Conservation (phyloP, 495 filamentous ascomycete species). For the Platismatia glauca region DNA sequence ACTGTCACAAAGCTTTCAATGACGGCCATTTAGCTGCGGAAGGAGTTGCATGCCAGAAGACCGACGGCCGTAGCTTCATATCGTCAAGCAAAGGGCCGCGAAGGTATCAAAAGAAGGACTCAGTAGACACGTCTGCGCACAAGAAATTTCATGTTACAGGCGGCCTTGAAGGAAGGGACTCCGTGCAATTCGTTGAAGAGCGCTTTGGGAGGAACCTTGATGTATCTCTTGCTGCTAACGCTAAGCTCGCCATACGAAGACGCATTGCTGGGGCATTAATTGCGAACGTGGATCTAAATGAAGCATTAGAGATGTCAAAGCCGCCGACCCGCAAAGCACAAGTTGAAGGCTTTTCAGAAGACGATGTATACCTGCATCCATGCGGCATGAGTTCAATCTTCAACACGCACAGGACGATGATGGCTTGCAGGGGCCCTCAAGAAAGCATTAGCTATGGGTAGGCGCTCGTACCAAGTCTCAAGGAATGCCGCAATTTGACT, state of each 20-base stretch:
- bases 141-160: constrained; percentile 6
- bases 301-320: constrained; percentile 43
- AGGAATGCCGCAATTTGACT: constrained; percentile 30
- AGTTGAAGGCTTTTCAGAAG: constrained; percentile 64
- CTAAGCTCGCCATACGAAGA: constrained; percentile 74
- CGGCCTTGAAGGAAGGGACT: constrained; percentile 50
- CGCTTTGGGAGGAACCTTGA: constrained; percentile 89
- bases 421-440: constrained; percentile 47
- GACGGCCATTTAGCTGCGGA: constrained; percentile 50
- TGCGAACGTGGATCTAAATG: constrained; percentile 57
- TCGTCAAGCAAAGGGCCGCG: constrained; percentile 48
- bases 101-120: constrained; percentile 58
- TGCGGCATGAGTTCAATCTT: constrained; percentile 94
- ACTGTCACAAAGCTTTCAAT: constrained; percentile 64
- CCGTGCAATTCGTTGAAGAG: constrained; percentile 80
- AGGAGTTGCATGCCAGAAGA: constrained; percentile 1
- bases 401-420: constrained; percentile 65
- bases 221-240: constrained; percentile 62
- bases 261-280: constrained; percentile 84
- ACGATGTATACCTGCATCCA: constrained; percentile 83
- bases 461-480: constrained; percentile 3
- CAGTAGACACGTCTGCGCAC: constrained; percentile 33
- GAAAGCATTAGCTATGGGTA: constrained; percentile 68
- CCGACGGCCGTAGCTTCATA: background rate
- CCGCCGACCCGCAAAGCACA: constrained; percentile 25